These are phyloP conservation scores for Oryza rufipogon DNA, from an alignment of 176 grass and related monocot genomes.

Conservation along the genomic window DNA sequence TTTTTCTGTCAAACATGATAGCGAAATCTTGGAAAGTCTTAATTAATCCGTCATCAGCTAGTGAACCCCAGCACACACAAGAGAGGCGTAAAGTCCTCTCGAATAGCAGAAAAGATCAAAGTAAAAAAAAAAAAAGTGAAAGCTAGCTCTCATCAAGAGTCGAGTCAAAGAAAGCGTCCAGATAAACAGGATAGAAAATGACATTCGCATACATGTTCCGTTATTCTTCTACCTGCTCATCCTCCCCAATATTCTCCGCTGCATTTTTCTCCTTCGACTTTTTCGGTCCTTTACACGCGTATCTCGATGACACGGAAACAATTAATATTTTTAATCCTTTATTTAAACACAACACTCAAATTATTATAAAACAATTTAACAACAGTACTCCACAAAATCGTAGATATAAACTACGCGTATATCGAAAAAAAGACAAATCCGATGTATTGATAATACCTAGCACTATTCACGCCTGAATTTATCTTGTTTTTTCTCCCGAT, in stretches of 20 bases:
- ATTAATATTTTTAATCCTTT: no score
- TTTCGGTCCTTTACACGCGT: neutral
- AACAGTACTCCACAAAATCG: no score
- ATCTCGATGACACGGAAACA: neutral
- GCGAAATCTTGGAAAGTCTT: neutral
- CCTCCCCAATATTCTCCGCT: neutral
- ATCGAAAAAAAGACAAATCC: no score
- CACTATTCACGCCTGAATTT: no score
- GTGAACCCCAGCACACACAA: neutral
- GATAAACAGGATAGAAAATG: neutral
- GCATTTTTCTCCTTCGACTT: neutral
- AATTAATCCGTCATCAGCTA: neutral
- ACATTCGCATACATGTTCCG: neutral
- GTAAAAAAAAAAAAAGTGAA: neutral
- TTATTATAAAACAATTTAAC: no score
- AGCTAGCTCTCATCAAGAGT: neutral
- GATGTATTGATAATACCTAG: no score
- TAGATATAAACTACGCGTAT: no score
- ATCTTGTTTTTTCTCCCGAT: no score
- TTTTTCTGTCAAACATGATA: neutral
- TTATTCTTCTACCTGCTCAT: neutral
- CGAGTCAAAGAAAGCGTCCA: constrained; percentile 27
- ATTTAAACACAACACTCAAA: no score
- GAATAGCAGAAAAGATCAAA: constrained; percentile 7
- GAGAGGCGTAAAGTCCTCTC: neutral